A percentile compares a stretch with the other conserved stretches of the same genome.
phyloP scores from a whole-genome alignment of 202 grass and related monocot genomes.

The Eragrostis tef region DNA sequence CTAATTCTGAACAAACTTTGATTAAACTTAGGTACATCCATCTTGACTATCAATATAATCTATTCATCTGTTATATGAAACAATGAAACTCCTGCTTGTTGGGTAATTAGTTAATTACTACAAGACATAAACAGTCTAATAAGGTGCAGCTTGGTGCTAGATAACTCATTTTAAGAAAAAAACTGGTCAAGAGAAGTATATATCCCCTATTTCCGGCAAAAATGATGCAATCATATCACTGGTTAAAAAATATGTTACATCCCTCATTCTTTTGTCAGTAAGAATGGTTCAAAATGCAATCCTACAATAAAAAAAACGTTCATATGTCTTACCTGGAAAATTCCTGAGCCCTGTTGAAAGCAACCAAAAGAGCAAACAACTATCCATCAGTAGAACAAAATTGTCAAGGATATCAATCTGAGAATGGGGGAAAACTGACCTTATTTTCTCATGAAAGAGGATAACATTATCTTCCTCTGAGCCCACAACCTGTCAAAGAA shows the following conservation, averaged over 20 bases:
- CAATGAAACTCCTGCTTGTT: conserved; percentile 25
- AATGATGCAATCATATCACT: not conserved
- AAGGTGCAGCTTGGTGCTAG: conserved; percentile 4
- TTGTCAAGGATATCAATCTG: conserved; percentile 7
- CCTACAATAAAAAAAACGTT: conserved; percentile 30
- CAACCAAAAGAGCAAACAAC: conserved; percentile 43
- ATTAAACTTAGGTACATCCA: conserved; percentile 21
- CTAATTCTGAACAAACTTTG: conserved; percentile 40
- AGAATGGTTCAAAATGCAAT: conserved; percentile 30
- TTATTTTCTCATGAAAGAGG: conserved; percentile 92
- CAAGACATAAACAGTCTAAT: not conserved
- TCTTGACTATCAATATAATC: conserved; percentile 4
- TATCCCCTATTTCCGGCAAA: conserved; percentile 15
- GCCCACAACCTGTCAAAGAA: conserved; percentile 71
- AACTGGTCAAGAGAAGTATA: conserved; percentile 11
- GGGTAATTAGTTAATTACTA: conserved; percentile 11
- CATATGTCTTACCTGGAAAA: conserved; percentile 73
- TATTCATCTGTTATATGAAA: conserved; percentile 26
- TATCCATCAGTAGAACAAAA: conserved; percentile 45
- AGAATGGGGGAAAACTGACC: conserved; percentile 47
- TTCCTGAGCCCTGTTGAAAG: conserved; percentile 59
- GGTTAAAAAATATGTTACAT: not conserved
- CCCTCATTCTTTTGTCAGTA: conserved; percentile 14
- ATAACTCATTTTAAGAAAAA: conserved; percentile 24
- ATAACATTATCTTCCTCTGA: conserved; percentile 89